These are phyloP conservation scores for Saksenaea vasiformis DNA, from an alignment of 371 early-diverging fungal genomes.

Conservation along the genomic window DNA sequence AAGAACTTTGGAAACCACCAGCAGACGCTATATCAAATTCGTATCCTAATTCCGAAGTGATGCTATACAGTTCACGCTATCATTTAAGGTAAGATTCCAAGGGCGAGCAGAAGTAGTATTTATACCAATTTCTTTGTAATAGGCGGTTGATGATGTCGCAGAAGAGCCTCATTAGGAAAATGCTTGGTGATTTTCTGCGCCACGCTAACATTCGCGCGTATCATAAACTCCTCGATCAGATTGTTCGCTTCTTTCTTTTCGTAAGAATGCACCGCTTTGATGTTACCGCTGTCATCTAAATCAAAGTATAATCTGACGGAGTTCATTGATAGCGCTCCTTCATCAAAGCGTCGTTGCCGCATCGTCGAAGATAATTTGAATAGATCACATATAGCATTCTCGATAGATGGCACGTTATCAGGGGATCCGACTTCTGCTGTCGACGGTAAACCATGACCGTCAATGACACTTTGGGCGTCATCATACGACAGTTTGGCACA, in stretches of 20 bases:
- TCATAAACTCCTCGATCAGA: constrained; percentile 99
- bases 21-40: constrained; percentile 49
- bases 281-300: constrained; percentile 72
- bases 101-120: constrained; percentile 25
- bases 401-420: constrained; percentile 29
- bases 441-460: constrained; percentile 48
- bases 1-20: constrained; percentile 68
- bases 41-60: constrained; percentile 56
- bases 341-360: constrained; percentile 77
- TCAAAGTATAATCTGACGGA: constrained; percentile 77
- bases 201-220: constrained; percentile 97
- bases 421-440: constrained; percentile 14
- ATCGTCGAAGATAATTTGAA: constrained; percentile 68
- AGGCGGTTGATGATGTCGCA: constrained; percentile 87
- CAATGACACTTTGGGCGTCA: constrained; percentile 82
- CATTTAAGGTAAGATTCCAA: constrained; percentile 50
- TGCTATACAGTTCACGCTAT: constrained; percentile 56
- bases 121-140: constrained; percentile 62
- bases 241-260: constrained; percentile 92
- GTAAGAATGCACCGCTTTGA: constrained; percentile 71
- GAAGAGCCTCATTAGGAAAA: constrained; percentile 90
- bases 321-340: constrained; percentile 85
- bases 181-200: constrained; percentile 85
- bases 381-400: constrained; percentile 45
- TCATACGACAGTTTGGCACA: constrained; percentile 78